Evolutionary conservation across 345 rosid genomes (phyloP), one percentile per base, ranked within the genome.

Genomic region (Clausena lansium): DNA sequence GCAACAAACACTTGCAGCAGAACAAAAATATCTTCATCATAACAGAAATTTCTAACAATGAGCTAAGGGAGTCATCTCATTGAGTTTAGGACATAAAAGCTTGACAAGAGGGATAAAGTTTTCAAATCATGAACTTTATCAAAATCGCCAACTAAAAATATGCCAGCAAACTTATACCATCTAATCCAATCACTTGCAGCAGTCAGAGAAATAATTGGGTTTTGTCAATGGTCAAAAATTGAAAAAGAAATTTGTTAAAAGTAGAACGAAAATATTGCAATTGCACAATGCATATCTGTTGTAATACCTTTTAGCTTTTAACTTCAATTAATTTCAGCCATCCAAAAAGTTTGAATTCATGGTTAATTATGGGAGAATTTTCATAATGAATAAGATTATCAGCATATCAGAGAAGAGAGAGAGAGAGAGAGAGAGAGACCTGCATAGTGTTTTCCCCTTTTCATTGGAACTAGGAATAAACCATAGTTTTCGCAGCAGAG

Each of bases 361-460:
- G 10, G 52, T 22, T 70, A 52, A 52, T 10, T 47, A 55, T 22
- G 22, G 39, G 76, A 68, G 35, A 61, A 74, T 41, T 55, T 45
- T 67, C 67, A 8, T 74, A 45, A 36, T 20, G 4, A 38, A 41
- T 47, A 39, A 65, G 22, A 27, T 28, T 41, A 39, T 33, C 5
- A 65, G 58, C 14, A 33, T 19, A 36, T 27, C 58, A 41, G 13
- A 41, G 54, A 47, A 41, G 13, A 41, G 54, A 47, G 73, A 70
- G 39, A 33, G 55, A 47, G 66, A 68, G 70, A 17, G 64, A 70
- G 30, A 72, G 22, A 55, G 27, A 33, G 58, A 94, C 99, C 97
- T 91, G 99, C 99, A 96, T 22, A 92, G 70, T 7, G 83, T 89
- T 83, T 90, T 87, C 63, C 98, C 98, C 84, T 88, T 92, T 83